Evolutionary conservation across 306 rosid genomes (phyloP).

Genomic region (Medicago lupulina): DNA sequence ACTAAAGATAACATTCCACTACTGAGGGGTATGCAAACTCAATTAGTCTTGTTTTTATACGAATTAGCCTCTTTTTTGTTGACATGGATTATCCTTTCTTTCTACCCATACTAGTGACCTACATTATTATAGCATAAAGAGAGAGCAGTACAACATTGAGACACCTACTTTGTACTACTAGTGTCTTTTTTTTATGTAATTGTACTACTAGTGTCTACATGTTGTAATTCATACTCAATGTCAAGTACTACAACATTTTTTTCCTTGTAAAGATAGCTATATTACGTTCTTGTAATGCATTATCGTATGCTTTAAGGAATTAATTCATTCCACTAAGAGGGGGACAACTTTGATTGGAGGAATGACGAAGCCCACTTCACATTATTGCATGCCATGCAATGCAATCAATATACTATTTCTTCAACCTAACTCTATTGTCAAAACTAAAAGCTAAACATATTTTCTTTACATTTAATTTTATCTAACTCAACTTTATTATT

Average conservation of each 20-base stretch:
- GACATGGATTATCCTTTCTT: no score
- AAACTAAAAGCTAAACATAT: not conserved
- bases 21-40: no score
- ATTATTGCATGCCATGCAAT: not conserved
- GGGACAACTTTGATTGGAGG: not conserved
- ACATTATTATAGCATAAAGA: no score
- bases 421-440: not conserved
- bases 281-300: constrained; percentile 2
- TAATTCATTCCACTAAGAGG: not conserved
- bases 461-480: not conserved
- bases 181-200: no score
- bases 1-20: no score
- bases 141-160: no score
- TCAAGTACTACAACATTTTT: not conserved
- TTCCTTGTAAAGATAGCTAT: not conserved
- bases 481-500: not conserved
- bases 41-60: no score
- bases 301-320: constrained; percentile 10
- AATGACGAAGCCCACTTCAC: constrained; percentile 16
- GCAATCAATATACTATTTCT: not conserved
- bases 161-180: no score
- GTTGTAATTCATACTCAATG: no score
- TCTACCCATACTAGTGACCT: no score
- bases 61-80: no score
- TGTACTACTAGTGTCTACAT: no score